These are phyloP conservation scores for Lolium perenne DNA, from an alignment of 176 grass and related monocot species.

Conservation along the genomic window DNA sequence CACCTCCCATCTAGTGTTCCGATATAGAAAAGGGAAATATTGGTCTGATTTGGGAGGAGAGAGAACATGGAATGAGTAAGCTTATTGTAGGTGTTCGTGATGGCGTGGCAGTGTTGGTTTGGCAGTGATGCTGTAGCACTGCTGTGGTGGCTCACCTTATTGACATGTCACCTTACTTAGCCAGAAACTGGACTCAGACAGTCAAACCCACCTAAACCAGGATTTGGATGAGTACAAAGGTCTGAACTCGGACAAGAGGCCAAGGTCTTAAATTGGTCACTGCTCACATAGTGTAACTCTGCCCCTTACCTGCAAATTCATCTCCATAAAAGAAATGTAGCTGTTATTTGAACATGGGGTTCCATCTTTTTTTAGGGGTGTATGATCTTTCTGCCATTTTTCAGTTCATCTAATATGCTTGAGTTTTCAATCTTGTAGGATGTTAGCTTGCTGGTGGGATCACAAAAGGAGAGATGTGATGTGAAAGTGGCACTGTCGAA, in stretches of 20 bases:
- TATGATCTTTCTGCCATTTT: neutral
- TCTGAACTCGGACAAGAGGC: neutral
- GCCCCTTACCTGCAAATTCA: neutral
- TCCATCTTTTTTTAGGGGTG: neutral
- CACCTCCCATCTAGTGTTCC: too few species aligned
- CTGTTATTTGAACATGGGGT: neutral
- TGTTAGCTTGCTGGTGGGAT: constrained; percentile 72
- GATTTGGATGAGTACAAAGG: neutral
- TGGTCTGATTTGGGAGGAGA: constrained; percentile 13
- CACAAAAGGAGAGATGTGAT: constrained; percentile 86
- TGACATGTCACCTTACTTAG: neutral
- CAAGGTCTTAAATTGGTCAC: neutral
- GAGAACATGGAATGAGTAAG: neutral
- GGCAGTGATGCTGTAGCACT: neutral
- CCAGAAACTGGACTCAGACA: neutral
- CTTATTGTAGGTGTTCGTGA: neutral
- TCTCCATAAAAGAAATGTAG: constrained; percentile 10
- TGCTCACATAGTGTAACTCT: neutral
- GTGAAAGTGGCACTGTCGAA: constrained; percentile 91
- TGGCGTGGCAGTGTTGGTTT: neutral
- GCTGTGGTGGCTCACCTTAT: neutral
- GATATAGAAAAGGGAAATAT: neutral
- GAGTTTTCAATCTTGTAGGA: constrained; percentile 63
- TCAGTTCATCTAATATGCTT: constrained; percentile 10
- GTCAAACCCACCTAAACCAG: neutral